A percentile compares a stretch with the other conserved stretches of the same genome.
phyloP scores from a whole-genome alignment of 148 eudicot species.

The Drosera capensis region DNA sequence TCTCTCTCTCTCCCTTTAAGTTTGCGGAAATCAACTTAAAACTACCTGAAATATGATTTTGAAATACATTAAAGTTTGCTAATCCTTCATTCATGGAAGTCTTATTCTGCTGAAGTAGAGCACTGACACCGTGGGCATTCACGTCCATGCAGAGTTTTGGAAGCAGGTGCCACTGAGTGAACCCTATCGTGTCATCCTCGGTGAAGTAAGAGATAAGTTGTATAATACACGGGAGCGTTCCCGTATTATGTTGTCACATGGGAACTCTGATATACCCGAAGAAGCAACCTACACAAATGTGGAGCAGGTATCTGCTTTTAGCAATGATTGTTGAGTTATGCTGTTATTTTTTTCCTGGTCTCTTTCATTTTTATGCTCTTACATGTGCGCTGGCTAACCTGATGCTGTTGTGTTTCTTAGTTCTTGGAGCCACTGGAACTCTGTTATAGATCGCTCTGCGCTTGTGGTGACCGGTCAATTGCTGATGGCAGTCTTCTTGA shows the following conservation, averaged over 20 bases:
- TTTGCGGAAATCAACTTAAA: too few species aligned
- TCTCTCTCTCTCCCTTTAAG: too few species aligned
- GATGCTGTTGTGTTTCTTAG: constrained; percentile 18
- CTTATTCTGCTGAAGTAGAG: background rate
- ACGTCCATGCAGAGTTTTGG: constrained; percentile 68
- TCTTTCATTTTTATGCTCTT: background rate
- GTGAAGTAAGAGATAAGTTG: constrained; percentile 87
- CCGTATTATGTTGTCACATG: constrained; percentile 68
- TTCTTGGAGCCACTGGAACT: constrained; percentile 95
- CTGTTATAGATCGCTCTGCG: constrained; percentile 78
- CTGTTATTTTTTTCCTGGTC: background rate
- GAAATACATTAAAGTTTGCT: too few species aligned
- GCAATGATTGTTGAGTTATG: background rate
- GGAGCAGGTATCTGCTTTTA: constrained; percentile 45
- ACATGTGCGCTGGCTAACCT: constrained; percentile 3
- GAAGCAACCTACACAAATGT: constrained; percentile 61
- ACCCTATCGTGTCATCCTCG: constrained; percentile 90
- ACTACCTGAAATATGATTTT: too few species aligned
- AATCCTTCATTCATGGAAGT: too few species aligned
- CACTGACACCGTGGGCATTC: background rate
- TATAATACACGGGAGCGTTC: constrained; percentile 90
- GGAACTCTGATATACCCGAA: constrained; percentile 71
- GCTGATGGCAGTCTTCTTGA: constrained; percentile 98
- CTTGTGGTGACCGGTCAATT: constrained; percentile 81
- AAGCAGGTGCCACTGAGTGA: constrained; percentile 77